Evolutionary conservation across 805 yeast genomes (phyloP), one percentile per base, ranked within the genome.

Genomic region (Komagataella kurtzmanii): DNA sequence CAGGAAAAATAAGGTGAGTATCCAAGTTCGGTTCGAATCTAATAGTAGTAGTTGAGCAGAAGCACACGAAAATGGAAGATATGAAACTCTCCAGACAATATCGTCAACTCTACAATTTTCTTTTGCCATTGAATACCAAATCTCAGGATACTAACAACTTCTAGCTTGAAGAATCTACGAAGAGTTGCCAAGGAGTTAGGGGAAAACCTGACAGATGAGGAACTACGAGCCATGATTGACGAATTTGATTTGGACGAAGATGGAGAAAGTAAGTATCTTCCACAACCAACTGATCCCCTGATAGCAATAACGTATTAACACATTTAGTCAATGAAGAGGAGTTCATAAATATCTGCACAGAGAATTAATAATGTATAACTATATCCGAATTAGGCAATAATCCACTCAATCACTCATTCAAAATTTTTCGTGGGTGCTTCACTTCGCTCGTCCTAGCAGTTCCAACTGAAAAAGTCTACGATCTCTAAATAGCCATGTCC

Each of bases 231-330:
- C 3, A 93, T 93, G 99, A 93, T 93, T 57, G 96, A 90, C 55
- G 98, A 91, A 65, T 93, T 93, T 63, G 99, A 93, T 68, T 69
- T 90, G 50, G 97, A 93, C 64, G 95, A 88, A 52, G 98, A 93
- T 65, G 98, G 98, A 50, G 96, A 87, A 57, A 90, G 76, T 68
- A 66, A 59, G 76, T 75, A 70, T 61, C 46, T 19, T 10, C 6
- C 30, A 43, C 6, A 30, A 43, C 6, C 6, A 24, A 19, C 19
- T 6, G 14, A 8, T 5, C 10, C 40, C 40, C 2, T 30, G 12
- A 10, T 5, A 5, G 40, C 14, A 14, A 36, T 5, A 40, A 7
- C 21, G 6, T 69, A 66, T 70, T 66, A 66, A 67, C 72, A 21
- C 18, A 44, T 4, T 17, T 62, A 73, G 75, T 89, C 57, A 84